Evolutionary conservation across 2,329 filamentous ascomycete genomes (phyloP).

Genomic region (Gnomoniopsis sp.): DNA sequence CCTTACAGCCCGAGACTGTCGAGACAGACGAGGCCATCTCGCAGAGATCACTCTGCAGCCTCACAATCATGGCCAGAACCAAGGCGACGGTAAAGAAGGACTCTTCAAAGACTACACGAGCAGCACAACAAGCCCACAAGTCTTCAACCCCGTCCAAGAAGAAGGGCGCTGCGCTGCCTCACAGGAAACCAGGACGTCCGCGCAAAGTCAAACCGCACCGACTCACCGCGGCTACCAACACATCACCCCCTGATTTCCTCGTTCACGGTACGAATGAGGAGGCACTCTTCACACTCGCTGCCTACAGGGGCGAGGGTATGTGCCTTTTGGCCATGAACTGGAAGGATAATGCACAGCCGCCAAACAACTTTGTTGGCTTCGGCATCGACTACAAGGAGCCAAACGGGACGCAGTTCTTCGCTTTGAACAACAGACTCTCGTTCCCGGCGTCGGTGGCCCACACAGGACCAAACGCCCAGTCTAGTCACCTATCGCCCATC

Average conservation of each 20-base stretch:
- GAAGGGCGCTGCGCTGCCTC: too few relatives aligned
- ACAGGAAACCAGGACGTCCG: too few relatives aligned
- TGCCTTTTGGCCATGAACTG: constrained; percentile 22
- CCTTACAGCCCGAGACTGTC: too few relatives aligned
- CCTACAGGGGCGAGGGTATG: constrained; percentile 22
- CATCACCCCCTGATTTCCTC: constrained; percentile 18
- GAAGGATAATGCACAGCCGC: constrained; percentile 19
- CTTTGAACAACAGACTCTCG: not conserved
- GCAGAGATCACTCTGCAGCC: too few relatives aligned
- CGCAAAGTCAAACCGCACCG: not conserved
- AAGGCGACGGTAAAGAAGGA: too few relatives aligned
- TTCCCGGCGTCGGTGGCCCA: constrained; percentile 17
- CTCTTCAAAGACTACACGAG: too few relatives aligned
- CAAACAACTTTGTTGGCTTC: constrained; percentile 22
- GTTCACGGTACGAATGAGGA: constrained; percentile 18
- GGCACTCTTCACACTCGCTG: constrained; percentile 20
- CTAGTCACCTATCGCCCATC: constrained; percentile 22
- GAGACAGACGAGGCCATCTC: too few relatives aligned
- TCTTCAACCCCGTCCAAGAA: too few relatives aligned
- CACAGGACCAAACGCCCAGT: constrained; percentile 19
- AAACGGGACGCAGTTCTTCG: constrained; percentile 7
- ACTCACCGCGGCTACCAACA: constrained; percentile 18
- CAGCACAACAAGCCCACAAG: too few relatives aligned
- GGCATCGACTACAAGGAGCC: constrained; percentile 21
- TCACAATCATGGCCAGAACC: too few relatives aligned